Base-by-base conservation (phyloP, 1,284 basidiomycete species). In the Apiotrichum gracile region DNA sequence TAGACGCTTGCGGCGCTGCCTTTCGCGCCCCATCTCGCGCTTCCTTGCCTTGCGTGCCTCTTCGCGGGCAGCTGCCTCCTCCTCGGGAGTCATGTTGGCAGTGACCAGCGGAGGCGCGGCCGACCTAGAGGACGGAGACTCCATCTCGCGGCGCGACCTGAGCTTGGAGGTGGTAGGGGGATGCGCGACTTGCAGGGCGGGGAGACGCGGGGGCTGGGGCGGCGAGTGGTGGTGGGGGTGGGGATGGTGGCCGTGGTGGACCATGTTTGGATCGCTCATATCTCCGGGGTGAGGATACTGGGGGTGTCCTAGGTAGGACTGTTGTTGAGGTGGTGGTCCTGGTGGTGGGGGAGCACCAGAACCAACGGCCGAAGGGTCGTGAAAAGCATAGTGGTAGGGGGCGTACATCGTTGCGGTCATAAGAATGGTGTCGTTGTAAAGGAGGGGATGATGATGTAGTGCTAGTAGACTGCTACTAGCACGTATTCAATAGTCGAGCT, bases 131-230 rank as follows among this genome's bases (percentile, higher is more conserved):
- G 17, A 45, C 19, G 45, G 37, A 38, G 40, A 46, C 12, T 14
- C 44, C n/a, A 43, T 38, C 19, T 33, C 49, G n/a, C 53, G 53
- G 33, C 53, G 58, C 4, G 55, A 51, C 31, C 58, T 52, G 24
- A 52, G 58, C 52, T 60, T 65, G 25, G 57, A 63, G 22, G 62
- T 65, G 22, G 62, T 65, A 22, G 60, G 63, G 22, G 65, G 57
- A n/a, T 62, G 61, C 7, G 57, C 57, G 21, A 67, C 56, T 13
- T 65, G 64, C 1, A 64, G 29, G 29, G 42, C 51, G 14, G 53
- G 48, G 16, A 49, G 31, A 21, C 40, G 43, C 5, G 43, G 43
- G 5, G 43, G 29, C 4, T 19, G n/a, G 12, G 27, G 29, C 39
- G 26, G 37, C 21, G 21, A 31, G 42, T 44, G 37, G 38, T 47